Percentiles rank a stretch among this genome's conserved stretches.
These are phyloP conservation scores for Epichloe baconii DNA, from an alignment of 2,329 filamentous ascomycete genomes.

Conservation along the genomic window DNA sequence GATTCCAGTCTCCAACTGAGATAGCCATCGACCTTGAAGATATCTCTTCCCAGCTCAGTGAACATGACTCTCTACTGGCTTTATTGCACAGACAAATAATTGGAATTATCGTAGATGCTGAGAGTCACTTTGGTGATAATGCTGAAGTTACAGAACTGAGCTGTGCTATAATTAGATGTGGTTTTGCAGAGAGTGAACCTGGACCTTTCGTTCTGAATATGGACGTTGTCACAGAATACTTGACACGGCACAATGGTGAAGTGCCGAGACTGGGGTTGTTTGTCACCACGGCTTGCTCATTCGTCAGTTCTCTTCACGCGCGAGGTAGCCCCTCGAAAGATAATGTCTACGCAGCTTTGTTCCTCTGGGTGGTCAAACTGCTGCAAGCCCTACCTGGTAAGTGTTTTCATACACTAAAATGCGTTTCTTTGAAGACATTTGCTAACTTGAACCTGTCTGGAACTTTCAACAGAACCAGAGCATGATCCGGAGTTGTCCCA, in stretches of 20 bases:
- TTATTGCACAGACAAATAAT: conserved; percentile 34
- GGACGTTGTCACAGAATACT: conserved; percentile 50
- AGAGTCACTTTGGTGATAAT: conserved; percentile 40
- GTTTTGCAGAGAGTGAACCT: conserved; percentile 60
- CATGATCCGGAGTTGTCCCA: conserved; percentile 62
- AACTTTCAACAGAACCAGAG: conserved; percentile 42
- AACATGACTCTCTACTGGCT: conserved; percentile 10
- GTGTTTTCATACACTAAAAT: background rate
- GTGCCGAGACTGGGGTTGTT: conserved; percentile 56
- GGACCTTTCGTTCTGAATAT: conserved; percentile 68
- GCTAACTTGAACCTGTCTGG: background rate
- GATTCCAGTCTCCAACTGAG: conserved; percentile 56
- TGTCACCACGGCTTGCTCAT: conserved; percentile 58
- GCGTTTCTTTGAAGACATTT: background rate
- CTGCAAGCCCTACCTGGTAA: conserved; percentile 48
- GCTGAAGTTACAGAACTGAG: conserved; percentile 59
- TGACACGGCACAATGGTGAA: conserved; percentile 44
- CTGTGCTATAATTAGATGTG: conserved; percentile 58
- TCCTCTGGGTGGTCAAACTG: conserved; percentile 50
- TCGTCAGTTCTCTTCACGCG: conserved; percentile 46
- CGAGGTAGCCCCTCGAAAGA: conserved; percentile 30
- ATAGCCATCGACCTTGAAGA: conserved; percentile 53
- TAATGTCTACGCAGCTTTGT: conserved; percentile 35
- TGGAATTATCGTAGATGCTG: conserved; percentile 32
- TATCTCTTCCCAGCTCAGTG: conserved; percentile 15